phyloP scores from a whole-genome alignment of 805 yeast species.

The Grigorovia transvaalensis region DNA sequence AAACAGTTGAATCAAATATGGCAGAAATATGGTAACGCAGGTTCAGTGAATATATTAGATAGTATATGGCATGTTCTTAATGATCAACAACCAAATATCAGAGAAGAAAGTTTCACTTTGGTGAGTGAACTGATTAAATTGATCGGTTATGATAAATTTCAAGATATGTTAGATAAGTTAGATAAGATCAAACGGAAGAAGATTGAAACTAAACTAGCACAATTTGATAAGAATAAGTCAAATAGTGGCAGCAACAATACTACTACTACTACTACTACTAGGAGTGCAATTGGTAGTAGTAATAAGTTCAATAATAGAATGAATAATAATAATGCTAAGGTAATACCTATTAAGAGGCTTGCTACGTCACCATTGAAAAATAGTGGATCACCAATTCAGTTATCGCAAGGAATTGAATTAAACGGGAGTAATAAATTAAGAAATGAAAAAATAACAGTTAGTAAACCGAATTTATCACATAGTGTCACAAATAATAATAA shows the following conservation, averaged over 20 bases:
- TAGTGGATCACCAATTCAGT: neutral
- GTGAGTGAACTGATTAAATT: constrained; percentile 77
- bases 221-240: constrained; percentile 3
- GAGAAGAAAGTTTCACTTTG: constrained; percentile 66
- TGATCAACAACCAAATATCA: constrained; percentile 77
- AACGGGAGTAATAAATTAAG: neutral
- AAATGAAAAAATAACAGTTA: neutral
- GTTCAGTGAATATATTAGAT: constrained; percentile 26
- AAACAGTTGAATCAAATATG: constrained; percentile 6
- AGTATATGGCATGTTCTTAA: constrained; percentile 38
- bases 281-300: too few relatives aligned
- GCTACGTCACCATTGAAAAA: constrained; percentile 61
- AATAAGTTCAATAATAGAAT: too few relatives aligned
- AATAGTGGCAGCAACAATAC: neutral
- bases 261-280: too few relatives aligned
- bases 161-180: constrained; percentile 49
- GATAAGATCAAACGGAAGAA: constrained; percentile 69
- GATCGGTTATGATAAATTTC: constrained; percentile 63
- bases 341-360: constrained; percentile 55
- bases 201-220: constrained; percentile 47
- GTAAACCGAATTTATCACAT: neutral
- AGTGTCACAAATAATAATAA: neutral
- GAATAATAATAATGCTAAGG: constrained; percentile 1
- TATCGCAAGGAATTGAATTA: neutral
- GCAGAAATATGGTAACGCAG: constrained; percentile 14